Percentiles rank a stretch among this genome's conserved stretches.
phyloP scores from a whole-genome alignment of 2,329 filamentous ascomycete species.

The Amphichorda felina region DNA sequence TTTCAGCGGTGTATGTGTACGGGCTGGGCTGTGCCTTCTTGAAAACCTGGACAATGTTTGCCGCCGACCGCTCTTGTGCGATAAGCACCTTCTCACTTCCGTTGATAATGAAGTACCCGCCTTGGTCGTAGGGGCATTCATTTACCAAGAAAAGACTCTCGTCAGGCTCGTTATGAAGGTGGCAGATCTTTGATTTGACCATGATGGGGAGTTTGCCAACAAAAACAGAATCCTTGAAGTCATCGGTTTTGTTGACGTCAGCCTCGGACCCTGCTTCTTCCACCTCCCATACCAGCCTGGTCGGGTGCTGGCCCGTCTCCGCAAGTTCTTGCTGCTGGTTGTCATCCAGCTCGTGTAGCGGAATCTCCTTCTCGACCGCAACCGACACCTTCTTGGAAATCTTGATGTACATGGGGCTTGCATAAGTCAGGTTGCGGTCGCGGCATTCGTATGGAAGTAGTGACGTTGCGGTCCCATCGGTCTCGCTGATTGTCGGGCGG shows the following conservation, averaged over 20 bases:
- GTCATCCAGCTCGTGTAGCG: conserved; percentile 56
- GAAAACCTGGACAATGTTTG: conserved; percentile 98
- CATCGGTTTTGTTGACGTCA: conserved; percentile 38
- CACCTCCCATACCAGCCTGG: conserved; percentile 48
- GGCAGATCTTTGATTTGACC: conserved; percentile 94
- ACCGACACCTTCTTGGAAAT: conserved; percentile 78
- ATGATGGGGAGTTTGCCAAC: conserved; percentile 95
- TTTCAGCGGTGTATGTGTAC: conserved; percentile 89
- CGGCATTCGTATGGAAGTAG: conserved; percentile 92
- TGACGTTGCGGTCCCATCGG: conserved; percentile 75
- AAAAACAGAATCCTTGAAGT: conserved; percentile 64
- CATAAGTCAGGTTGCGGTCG: conserved; percentile 90
- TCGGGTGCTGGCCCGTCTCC: conserved; percentile 44
- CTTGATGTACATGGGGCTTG: conserved; percentile 79
- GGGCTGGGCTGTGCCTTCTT: conserved; percentile 91
- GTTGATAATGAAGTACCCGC: conserved; percentile 98
- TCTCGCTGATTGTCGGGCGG: conserved; percentile 83
- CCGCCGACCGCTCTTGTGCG: conserved; percentile 91
- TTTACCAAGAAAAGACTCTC: conserved; percentile 83
- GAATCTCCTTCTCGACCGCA: conserved; percentile 63
- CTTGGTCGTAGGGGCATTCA: conserved; percentile 96
- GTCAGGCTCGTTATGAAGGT: conserved; percentile 72
- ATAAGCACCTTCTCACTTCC: conserved; percentile 98
- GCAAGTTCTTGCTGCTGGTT: conserved; percentile 45
- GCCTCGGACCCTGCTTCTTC: conserved; percentile 39